phyloP scores from a whole-genome alignment of 2,329 filamentous ascomycete genomes.

The Pseudopithomyces chartarum region DNA sequence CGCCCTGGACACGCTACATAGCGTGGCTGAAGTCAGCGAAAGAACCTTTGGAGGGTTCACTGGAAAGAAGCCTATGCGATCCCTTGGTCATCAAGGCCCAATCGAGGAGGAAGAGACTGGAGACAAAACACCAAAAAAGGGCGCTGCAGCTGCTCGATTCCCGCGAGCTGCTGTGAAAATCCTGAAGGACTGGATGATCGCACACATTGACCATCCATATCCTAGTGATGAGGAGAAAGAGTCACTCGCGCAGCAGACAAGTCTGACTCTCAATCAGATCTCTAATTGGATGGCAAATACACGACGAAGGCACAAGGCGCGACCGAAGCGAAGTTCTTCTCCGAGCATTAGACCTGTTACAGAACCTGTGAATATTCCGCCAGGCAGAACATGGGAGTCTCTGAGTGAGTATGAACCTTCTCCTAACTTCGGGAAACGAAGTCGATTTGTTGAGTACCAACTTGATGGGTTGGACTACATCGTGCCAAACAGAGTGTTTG shows the following conservation, averaged over 20 bases:
- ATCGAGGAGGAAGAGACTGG: constrained; percentile 38
- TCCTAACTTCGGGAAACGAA: constrained; percentile 18
- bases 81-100: constrained; percentile 40
- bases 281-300: constrained; percentile 93
- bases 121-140: constrained; percentile 37
- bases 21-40: constrained; percentile 50
- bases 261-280: constrained; percentile 81
- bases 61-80: constrained; percentile 45
- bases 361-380: constrained; percentile 75
- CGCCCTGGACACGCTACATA: constrained; percentile 54
- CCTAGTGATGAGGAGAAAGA: constrained; percentile 88
- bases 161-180: constrained; percentile 79
- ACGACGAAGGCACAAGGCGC: constrained; percentile 78
- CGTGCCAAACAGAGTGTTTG: neutral
- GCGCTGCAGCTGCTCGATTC: constrained; percentile 58
- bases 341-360: constrained; percentile 68
- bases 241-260: constrained; percentile 75
- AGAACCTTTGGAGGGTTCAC: constrained; percentile 40
- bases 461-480: constrained; percentile 12
- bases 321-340: constrained; percentile 69
- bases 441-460: constrained; percentile 31
- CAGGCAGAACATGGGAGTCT: constrained; percentile 59
- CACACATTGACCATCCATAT: constrained; percentile 82
- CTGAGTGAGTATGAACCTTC: constrained; percentile 37
- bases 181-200: constrained; percentile 82